Evolutionary conservation across 352 stramenopile species (phyloP), one percentile per base, ranked within the genome.

Genomic region (Pythium folliculosum): DNA sequence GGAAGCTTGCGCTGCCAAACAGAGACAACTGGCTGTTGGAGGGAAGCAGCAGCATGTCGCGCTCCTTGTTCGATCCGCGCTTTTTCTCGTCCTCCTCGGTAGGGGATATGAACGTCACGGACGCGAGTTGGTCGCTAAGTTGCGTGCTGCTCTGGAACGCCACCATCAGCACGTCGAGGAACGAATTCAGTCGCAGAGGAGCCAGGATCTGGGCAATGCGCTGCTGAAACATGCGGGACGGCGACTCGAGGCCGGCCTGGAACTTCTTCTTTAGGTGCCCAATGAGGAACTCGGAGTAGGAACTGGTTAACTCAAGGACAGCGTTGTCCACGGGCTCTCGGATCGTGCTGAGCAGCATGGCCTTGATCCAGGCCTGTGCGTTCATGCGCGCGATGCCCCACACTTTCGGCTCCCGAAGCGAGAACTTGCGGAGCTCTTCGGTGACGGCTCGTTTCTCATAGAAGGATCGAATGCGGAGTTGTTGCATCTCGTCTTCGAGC

Each of bases 401-500:
- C 9, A 64, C 40, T 22, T 64, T 71, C 3, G 70, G 61, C 16
- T 87, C 76, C 10, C 64, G 57, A 14, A 73, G 43, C 22, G 72
- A 50, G 45, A 89, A 82, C 48, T 81, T 80, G 17, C 70, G 68
- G n/a, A 89, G 38, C 53, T 81, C 75, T 37, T 84, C 77, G 0
- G 67, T 70, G 19, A 89, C 59, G 3, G 75, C 71, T 21, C 80
- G 70, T 52, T 84, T 79, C 52, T 86, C 73, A 25, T 78, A 87
- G 32, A 89, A 80, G 19, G 80, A 81, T 1, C 72, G 70, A 44
- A 89, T 87, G 0, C 80, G 78, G 12, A 87, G 61, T 49, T 80
- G 70, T 56, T 89, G 78, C 78, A 89, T 87, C 30, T 87, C 67
- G n/a, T 89, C 78, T 70, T 89, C 80, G 0, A 89, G 71, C 5